These are phyloP conservation scores for Ciborinia camelliae DNA, from an alignment of 2,329 filamentous ascomycete genomes.

Conservation along the genomic window DNA sequence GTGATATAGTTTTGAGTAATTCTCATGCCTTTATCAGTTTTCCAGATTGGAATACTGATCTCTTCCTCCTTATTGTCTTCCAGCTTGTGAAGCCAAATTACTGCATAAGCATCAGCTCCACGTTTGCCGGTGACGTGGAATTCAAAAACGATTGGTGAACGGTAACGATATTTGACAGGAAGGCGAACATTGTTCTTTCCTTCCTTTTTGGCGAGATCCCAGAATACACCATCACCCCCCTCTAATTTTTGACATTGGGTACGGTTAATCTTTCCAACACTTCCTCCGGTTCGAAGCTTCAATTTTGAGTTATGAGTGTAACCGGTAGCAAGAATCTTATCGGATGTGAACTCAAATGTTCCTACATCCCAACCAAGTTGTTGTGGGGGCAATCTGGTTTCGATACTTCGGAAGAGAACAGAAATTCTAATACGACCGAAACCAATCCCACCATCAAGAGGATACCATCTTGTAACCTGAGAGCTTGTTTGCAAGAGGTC, in stretches of 20 bases:
- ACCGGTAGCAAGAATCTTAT: slow-evolving; percentile 59
- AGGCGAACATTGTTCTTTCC: slow-evolving; percentile 60
- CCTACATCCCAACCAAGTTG: slow-evolving; percentile 94
- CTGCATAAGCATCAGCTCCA: slow-evolving; percentile 69
- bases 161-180: slow-evolving; percentile 86
- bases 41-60: slow-evolving; percentile 89
- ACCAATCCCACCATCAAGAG: slow-evolving; percentile 89
- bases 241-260: slow-evolving; percentile 57
- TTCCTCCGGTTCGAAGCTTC: slow-evolving; percentile 84
- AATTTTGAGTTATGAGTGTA: slow-evolving; percentile 64
- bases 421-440: slow-evolving; percentile 89
- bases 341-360: slow-evolving; percentile 81
- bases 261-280: slow-evolving; percentile 65
- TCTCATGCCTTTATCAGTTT: slow-evolving; percentile 68
- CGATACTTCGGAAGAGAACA: slow-evolving; percentile 83
- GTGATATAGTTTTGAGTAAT: slow-evolving; percentile 92
- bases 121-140: slow-evolving; percentile 70
- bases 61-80: slow-evolving; percentile 73
- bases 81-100: slow-evolving; percentile 83
- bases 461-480: slow-evolving; percentile 84
- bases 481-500: slow-evolving; percentile 86
- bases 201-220: slow-evolving; percentile 51
- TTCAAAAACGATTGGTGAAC: slow-evolving; percentile 86
- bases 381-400: slow-evolving; percentile 76
- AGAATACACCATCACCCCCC: slow-evolving; percentile 58